Base-by-base conservation (phyloP, 2,329 filamentous ascomycete genomes). In the Colletotrichum sp. region DNA sequence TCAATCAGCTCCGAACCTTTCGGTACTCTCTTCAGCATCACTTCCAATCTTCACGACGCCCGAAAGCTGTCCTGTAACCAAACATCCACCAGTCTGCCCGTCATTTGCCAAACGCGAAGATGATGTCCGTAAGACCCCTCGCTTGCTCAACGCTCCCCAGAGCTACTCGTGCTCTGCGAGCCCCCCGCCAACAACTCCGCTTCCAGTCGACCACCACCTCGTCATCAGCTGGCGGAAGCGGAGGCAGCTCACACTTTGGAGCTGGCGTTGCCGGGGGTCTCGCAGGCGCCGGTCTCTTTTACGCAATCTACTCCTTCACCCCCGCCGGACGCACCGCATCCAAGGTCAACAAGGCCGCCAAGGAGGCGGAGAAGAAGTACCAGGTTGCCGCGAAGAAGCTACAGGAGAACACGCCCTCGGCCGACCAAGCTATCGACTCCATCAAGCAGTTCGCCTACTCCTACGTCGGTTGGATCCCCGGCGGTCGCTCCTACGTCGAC, bases 381-480 rank as follows among this genome's bases (percentile, higher is more conserved):
- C 83, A 91, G 51, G 85, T 87, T 9, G 88, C 92, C 2, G 88
- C 89, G 38, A 84, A 91, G 76, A 90, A 90, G 79, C 85, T 93
- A 8, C 89, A 92, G 76, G 83, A 92, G 69, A 87, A 88, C 59
- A 90, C 92, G 0, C 93, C 93, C 0, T 88, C 90, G 73, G 87
- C 92, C 16, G 92, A 93, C 75, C 88, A 94, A 81, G 92, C 93
- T 2, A 85, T 94, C 51, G 83, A 88, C 74, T 92, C 89, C 84
- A 88, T 95, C 74, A 91, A 91, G 78, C 85, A 91, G 71, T 91
- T 92, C 15, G 90, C 91, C 33, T 91, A 90, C 79, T 91, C 91
- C 29, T 95, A 95, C 79, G 92, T 93, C 3, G 86, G 85, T 4
- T 94, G 93, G 87, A 89, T 96, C 34, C 94, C 94, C 0, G 94